A percentile compares a stretch with the other conserved stretches of the same genome.
These are phyloP conservation scores for Prunus campanulata DNA, from an alignment of 306 rosid genomes.

Conservation along the genomic window DNA sequence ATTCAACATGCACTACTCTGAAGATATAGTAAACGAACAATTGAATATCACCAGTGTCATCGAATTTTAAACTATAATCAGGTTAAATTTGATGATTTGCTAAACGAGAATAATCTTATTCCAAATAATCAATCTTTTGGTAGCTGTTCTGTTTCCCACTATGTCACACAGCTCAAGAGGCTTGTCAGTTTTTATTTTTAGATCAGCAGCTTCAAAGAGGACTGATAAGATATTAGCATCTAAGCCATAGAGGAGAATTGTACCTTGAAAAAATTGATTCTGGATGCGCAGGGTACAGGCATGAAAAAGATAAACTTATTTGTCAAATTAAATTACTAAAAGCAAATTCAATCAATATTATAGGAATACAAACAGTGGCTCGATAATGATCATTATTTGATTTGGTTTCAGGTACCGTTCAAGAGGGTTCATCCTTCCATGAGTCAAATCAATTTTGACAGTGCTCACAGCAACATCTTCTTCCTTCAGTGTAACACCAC, in stretches of 20 bases:
- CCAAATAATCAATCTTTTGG: not conserved
- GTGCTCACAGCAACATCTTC: slow-evolving; percentile 74
- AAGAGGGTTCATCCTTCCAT: slow-evolving; percentile 75
- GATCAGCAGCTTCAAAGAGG: not conserved
- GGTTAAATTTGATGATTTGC: not conserved
- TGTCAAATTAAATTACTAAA: slow-evolving; percentile 16
- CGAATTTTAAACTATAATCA: not conserved
- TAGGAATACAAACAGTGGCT: slow-evolving; percentile 8
- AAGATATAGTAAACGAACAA: not conserved
- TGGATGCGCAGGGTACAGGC: slow-evolving; percentile 42
- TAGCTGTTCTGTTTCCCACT: not conserved
- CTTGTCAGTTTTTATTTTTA: not conserved
- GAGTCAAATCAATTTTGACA: slow-evolving; percentile 85
- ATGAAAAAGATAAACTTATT: slow-evolving; percentile 26
- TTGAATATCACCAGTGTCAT: not conserved
- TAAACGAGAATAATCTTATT: not conserved
- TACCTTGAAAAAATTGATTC: slow-evolving; percentile 90
- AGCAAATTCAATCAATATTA: slow-evolving; percentile 1
- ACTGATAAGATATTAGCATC: not conserved
- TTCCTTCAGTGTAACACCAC: slow-evolving; percentile 56
- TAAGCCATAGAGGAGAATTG: not conserved
- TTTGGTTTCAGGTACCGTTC: slow-evolving; percentile 53
- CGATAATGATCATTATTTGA: not conserved
- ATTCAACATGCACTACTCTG: not conserved
- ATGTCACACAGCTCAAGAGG: not conserved